Conservation (phyloP, 192 early-diverging fungal species). For the Lobosporangium transversale region DNA sequence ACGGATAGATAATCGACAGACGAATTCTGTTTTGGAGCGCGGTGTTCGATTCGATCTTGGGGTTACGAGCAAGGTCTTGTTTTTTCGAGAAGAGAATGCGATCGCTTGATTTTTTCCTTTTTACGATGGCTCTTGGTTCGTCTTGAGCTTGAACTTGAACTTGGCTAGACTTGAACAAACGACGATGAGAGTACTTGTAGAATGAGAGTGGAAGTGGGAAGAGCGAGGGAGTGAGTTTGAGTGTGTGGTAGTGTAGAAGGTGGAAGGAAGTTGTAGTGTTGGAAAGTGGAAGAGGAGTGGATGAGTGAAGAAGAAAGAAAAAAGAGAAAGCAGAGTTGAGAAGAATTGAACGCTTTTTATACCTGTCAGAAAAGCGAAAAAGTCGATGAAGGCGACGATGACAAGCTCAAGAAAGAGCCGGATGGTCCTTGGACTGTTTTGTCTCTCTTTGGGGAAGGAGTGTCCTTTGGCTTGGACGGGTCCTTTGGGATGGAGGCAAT, state of each 20-base stretch:
- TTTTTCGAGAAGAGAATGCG: neutral
- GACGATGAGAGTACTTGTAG: neutral
- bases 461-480: neutral
- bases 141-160: neutral
- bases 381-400: neutral
- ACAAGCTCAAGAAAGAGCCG: neutral
- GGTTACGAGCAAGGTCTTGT: neutral
- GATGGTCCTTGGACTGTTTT: neutral
- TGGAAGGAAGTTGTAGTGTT: constrained; percentile 4
- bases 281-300: constrained; percentile 9
- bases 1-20: neutral
- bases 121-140: neutral
- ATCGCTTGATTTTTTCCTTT: neutral
- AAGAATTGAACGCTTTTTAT: constrained; percentile 17
- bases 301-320: constrained; percentile 4
- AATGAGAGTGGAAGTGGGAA: constrained; percentile 14
- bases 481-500: neutral
- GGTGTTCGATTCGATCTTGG: constrained; percentile 11
- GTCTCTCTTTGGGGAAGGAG: neutral
- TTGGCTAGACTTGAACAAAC: neutral
- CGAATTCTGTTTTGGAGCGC: neutral
- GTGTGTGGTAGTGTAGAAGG: constrained; percentile 1
- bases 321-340: constrained; percentile 14
- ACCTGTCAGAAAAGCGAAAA: constrained; percentile 10
- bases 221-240: neutral